Conservation (phyloP, 1,284 basidiomycete genomes). For the Xanthoconium separans region DNA sequence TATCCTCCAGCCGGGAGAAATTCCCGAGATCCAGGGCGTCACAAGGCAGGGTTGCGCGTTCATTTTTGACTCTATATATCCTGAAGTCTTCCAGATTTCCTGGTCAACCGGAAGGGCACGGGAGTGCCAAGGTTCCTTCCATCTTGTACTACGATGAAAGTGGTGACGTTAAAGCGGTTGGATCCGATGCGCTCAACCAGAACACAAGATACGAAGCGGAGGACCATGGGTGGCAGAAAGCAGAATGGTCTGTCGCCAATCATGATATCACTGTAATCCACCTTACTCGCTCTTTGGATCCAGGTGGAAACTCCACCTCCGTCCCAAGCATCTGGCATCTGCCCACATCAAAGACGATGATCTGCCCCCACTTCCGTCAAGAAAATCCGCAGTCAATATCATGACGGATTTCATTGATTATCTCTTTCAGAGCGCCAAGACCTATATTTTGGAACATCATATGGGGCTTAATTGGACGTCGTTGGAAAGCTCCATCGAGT, state of each 20-base stretch:
- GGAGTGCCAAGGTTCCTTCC: slow-evolving; percentile 47
- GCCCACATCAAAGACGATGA: slow-evolving; percentile 3
- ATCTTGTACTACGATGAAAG: slow-evolving; percentile 45
- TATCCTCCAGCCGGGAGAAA: background rate
- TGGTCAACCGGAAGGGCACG: slow-evolving; percentile 32
- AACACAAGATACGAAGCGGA: slow-evolving; percentile 38
- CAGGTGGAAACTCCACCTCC: background rate
- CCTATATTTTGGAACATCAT: slow-evolving; percentile 45
- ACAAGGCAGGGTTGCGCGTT: background rate
- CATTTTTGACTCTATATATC: background rate
- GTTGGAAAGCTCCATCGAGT: slow-evolving; percentile 16
- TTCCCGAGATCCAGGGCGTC: background rate
- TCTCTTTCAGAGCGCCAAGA: slow-evolving; percentile 39
- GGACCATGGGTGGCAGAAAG: slow-evolving; percentile 38
- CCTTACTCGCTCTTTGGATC: background rate
- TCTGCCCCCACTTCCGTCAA: slow-evolving; percentile 41
- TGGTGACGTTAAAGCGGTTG: slow-evolving; percentile 42
- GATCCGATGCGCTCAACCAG: slow-evolving; percentile 42
- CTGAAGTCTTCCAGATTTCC: slow-evolving; percentile 31
- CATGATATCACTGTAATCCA: background rate
- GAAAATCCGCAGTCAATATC: slow-evolving; percentile 42
- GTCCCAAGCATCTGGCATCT: background rate
- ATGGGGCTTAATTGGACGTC: slow-evolving; percentile 35
- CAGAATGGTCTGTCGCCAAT: slow-evolving; percentile 41
- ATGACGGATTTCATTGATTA: slow-evolving; percentile 51